Base-by-base conservation (phyloP, 106 monocot genomes). In the Acorus gramineus region DNA sequence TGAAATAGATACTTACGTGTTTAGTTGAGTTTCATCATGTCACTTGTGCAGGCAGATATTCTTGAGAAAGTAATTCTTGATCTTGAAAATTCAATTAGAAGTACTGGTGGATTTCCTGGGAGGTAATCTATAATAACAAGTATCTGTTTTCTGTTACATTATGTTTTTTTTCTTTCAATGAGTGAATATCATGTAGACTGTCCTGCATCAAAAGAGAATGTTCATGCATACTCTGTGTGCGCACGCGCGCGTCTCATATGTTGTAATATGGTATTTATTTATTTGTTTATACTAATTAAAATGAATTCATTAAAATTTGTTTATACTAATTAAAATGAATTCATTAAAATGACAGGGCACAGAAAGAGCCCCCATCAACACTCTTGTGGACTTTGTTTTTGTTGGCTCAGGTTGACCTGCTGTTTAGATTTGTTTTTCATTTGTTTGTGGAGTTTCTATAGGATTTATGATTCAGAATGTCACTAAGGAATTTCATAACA, bases 311-410 rank as follows among this genome's bases (percentile, higher is more conserved):
- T 47, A n/a, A n/a, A n/a, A n/a, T n/a, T n/a, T n/a, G n/a, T n/a
- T n/a, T n/a, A n/a, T n/a, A 28, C 28, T 28, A 28, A 28, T 6
- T 48, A n/a, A 55, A 8, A 55, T 47, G 43, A 10, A 49, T 64
- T 13, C 3, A 46, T 42, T 47, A 69, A 62, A 67, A 71, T 50
- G 76, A 62, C 79, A 96, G 96, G 46, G 14, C 74, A 28, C 59
- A 68, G 44, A 94, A 84, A 59, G 96, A 96, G 63, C 90, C 90
- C 60, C 96, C 96, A 59, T 96, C 96, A 48, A 96, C 96, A 53
- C 77, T 91, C 14, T 54, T 96, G 90, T 96, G 96, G 96, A 83
- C 73, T 44, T 70, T 96, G 52, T 85, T 90, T 85, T 83, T 96
- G 68, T 58, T 96, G 59, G 75, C 96, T 44, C 96, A 91, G 96